These are phyloP conservation scores for Aureobasidium vineae DNA, from an alignment of 2,329 filamentous ascomycete species.

Conservation along the genomic window DNA sequence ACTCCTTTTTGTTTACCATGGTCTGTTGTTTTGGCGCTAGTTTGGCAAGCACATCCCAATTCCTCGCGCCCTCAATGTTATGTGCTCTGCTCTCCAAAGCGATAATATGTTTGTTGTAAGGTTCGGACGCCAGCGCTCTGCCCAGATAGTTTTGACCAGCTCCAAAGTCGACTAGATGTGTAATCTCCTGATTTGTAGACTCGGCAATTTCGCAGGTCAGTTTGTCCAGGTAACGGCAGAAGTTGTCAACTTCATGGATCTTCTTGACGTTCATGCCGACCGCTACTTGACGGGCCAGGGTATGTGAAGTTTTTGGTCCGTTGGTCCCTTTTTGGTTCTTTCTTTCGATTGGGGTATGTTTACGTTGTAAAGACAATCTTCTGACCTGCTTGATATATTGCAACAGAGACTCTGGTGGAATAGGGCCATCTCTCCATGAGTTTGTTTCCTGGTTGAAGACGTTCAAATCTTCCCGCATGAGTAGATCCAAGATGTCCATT, in stretches of 20 bases:
- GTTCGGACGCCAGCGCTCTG: constrained; percentile 75
- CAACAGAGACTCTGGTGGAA: constrained; percentile 58
- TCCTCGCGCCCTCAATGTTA: constrained; percentile 82
- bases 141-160: constrained; percentile 97
- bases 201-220: constrained; percentile 57
- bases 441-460: constrained; percentile 35
- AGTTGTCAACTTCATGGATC: constrained; percentile 86
- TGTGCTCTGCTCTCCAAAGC: constrained; percentile 85
- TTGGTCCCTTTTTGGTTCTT: constrained; percentile 30
- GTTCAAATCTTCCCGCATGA: constrained; percentile 73
- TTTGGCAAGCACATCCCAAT: constrained; percentile 79
- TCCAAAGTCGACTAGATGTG: constrained; percentile 92
- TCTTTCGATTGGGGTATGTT: constrained; percentile 47
- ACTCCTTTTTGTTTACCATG: constrained; percentile 81
- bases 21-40: constrained; percentile 70
- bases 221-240: constrained; percentile 77
- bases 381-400: constrained; percentile 72
- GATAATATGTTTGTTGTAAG: constrained; percentile 82
- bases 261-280: constrained; percentile 97
- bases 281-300: constrained; percentile 66
- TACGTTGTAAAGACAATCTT: constrained; percentile 63
- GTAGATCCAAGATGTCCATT: constrained; percentile 73
- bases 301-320: constrained; percentile 15
- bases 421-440: constrained; percentile 46
- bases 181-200: constrained; percentile 54